These are phyloP conservation scores for Phytophthora uliginosa DNA, from an alignment of 352 stramenopile species.

Conservation along the genomic window DNA sequence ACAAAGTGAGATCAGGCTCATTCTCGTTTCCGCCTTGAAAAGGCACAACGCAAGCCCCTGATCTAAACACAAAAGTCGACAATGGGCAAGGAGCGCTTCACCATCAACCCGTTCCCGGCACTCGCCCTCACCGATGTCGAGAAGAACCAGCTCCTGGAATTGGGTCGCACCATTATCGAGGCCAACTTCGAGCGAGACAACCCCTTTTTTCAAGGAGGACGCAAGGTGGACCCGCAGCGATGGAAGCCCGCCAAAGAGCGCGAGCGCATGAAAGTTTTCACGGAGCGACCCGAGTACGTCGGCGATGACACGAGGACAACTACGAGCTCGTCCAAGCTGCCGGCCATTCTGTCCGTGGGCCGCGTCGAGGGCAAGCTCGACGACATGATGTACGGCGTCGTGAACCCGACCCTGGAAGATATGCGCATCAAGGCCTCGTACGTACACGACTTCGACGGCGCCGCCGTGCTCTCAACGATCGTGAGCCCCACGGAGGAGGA, in stretches of 20 bases:
- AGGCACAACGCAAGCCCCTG: constrained; percentile 7
- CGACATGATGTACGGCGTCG: constrained; percentile 49
- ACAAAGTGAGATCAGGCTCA: constrained; percentile 21
- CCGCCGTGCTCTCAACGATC: constrained; percentile 38
- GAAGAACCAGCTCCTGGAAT: constrained; percentile 42
- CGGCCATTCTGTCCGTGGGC: constrained; percentile 40
- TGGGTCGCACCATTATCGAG: constrained; percentile 41
- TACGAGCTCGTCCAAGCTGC: constrained; percentile 27
- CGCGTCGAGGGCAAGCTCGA: constrained; percentile 38
- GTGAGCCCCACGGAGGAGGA: constrained; percentile 30
- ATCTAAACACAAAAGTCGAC: background rate
- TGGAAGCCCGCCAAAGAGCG: constrained; percentile 50
- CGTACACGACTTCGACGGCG: constrained; percentile 38
- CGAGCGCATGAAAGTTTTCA: constrained; percentile 44
- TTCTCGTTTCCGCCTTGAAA: constrained; percentile 30
- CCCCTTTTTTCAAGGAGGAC: constrained; percentile 34
- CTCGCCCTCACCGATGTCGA: constrained; percentile 38
- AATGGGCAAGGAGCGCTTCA: constrained; percentile 43
- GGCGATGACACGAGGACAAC: constrained; percentile 29
- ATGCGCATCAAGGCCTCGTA: constrained; percentile 49
- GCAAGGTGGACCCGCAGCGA: constrained; percentile 24
- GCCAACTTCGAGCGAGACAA: constrained; percentile 45
- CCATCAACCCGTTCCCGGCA: constrained; percentile 46
- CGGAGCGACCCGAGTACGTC: constrained; percentile 36
- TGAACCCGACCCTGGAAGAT: constrained; percentile 41